Evolutionary conservation across 768 basidiomycete species (phyloP), one percentile per base, ranked within the genome.

Genomic region (Hortiboletus campestris): DNA sequence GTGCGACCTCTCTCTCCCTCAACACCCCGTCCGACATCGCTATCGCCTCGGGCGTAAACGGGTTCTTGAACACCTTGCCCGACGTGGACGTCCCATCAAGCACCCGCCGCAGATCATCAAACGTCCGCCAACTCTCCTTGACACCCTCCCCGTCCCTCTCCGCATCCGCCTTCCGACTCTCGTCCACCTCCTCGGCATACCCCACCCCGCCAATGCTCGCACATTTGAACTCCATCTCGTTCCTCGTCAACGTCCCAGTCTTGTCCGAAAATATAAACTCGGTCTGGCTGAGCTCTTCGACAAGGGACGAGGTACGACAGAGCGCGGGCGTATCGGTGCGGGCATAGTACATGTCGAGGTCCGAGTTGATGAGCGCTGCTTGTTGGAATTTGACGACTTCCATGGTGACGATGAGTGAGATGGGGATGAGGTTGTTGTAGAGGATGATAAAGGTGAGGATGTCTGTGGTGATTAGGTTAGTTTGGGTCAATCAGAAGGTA

Each of bases 341-440:
- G 12, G 88, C 84, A 70, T 98, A 89, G 74, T 99, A 99, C 96
- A 99, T 98, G 75, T 99, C 97, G 48, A 96, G 83, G 72, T 96
- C 97, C 25, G 84, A 94, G 72, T 98, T 99, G 79, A 99, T 99
- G 49, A 98, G 81, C 35, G 91, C 89, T 2, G 97, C 95, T 75
- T 98, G 97, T 70, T 97, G 94, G 67, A 89, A 98, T 71, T 98
- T 98, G 76, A 99, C 97, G 34, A 98, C 90, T 76, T 99, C 97
- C 89, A 98, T 98, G 4, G 97, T 98, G 63, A 99, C 97, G 64
- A 98, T 96, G 63, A 99, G 86, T 53, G 96, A 98, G 66, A 99
- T 99, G 4, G 96, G 96, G 57, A 99, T 98, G 63, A 99, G 81
- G 76, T 98, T 99, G 78, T 98, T 98, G 80, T 98, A 98, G 39